phyloP scores from a whole-genome alignment of 2,329 filamentous ascomycete genomes.

The Aspergillus calidoustus region DNA sequence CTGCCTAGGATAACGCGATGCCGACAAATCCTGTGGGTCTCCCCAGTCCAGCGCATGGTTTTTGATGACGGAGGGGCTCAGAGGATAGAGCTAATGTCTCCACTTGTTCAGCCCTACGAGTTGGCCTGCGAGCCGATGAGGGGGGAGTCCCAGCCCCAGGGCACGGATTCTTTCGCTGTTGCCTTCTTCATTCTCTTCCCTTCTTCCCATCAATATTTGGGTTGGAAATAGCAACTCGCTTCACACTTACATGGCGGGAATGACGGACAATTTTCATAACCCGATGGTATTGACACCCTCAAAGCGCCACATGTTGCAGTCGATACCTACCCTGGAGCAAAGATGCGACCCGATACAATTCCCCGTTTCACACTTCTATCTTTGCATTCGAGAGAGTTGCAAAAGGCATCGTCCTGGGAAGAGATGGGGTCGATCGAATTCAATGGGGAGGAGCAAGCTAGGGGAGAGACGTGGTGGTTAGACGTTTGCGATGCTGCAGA shows the following conservation, averaged over 20 bases:
- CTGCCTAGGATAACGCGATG: neutral
- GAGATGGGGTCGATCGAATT: conserved; percentile 21
- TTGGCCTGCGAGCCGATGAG: neutral
- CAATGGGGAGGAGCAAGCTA: conserved; percentile 16
- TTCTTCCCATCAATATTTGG: too few relatives aligned
- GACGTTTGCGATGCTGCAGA: conserved; percentile 87
- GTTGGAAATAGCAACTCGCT: too few relatives aligned
- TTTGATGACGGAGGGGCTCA: too few relatives aligned
- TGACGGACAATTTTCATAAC: neutral
- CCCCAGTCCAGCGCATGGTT: too few relatives aligned
- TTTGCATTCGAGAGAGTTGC: conserved; percentile 71
- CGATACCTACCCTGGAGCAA: conserved; percentile 1
- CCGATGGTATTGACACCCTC: neutral
- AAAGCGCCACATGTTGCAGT: neutral
- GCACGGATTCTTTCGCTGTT: neutral
- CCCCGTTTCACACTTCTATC: conserved; percentile 90
- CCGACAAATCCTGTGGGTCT: neutral
- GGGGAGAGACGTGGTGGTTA: conserved; percentile 79
- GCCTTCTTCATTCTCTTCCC: neutral
- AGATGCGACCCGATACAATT: conserved; percentile 10
- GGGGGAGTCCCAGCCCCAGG: too few relatives aligned
- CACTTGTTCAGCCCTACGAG: conserved; percentile 1
- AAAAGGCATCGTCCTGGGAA: conserved; percentile 26
- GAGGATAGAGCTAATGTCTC: neutral
- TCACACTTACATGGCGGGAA: neutral